These are phyloP conservation scores for Arctium lappa DNA, from an alignment of 129 eudicot species.

Conservation along the genomic window DNA sequence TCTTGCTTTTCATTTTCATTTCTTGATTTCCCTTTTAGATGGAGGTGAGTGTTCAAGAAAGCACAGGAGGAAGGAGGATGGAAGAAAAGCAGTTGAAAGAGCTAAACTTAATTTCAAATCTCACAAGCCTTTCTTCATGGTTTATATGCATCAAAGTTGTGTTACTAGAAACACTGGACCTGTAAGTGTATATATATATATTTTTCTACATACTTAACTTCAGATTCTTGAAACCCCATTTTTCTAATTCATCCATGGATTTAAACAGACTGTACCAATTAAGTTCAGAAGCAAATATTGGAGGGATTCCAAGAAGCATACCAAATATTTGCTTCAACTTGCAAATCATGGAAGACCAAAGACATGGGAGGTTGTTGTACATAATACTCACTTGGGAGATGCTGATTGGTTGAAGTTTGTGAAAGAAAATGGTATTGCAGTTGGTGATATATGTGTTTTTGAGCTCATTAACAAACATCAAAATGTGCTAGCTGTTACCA, in stretches of 20 bases:
- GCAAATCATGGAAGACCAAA: conserved; percentile 1
- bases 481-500: conserved; percentile 18
- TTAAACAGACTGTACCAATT: conserved; percentile 1
- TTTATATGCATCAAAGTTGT: neutral
- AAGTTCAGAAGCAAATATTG: neutral
- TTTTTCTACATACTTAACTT: neutral
- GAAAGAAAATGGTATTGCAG: conserved; percentile 21
- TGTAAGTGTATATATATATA: neutral
- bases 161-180: neutral
- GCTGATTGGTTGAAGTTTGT: conserved; percentile 25
- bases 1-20: neutral
- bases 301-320: neutral
- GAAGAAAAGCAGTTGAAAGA: conserved; percentile 2
- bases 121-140: conserved; percentile 20
- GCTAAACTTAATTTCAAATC: conserved; percentile 21
- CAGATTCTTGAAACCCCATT: neutral
- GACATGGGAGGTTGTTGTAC: conserved; percentile 1
- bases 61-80: neutral
- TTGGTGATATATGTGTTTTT: conserved; percentile 17
- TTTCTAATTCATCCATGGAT: neutral
- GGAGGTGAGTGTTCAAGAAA: conserved; percentile 28
- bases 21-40: conserved; percentile 3
- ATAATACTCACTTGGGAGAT: neutral
- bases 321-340: conserved; percentile 16
- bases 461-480: conserved; percentile 11